These are phyloP conservation scores for Emmonsiellopsis sp. DNA, from an alignment of 2,329 filamentous ascomycete species.

Conservation along the genomic window DNA sequence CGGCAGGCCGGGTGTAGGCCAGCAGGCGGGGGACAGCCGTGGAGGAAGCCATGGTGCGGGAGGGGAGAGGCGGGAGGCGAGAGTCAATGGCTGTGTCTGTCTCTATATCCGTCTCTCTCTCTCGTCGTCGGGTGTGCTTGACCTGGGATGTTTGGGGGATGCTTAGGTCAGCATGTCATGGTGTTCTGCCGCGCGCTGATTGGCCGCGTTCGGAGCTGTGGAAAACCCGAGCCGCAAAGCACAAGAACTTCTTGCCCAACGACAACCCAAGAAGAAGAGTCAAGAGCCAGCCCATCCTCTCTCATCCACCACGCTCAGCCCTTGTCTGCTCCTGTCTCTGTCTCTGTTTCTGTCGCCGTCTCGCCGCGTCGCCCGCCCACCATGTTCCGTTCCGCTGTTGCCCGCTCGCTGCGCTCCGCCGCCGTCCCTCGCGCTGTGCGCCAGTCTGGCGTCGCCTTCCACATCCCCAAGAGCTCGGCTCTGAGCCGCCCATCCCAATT, in stretches of 20 bases:
- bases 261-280: neutral
- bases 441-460: slow-evolving; percentile 48
- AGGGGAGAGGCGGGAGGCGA: slow-evolving; percentile 8
- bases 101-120: slow-evolving; percentile 14
- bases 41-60: slow-evolving; percentile 35
- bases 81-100: slow-evolving; percentile 13
- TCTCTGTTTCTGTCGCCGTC: neutral
- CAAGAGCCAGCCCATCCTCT: neutral
- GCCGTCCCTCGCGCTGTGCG: slow-evolving; percentile 43
- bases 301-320: neutral
- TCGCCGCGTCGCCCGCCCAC: slow-evolving; percentile 25
- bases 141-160: slow-evolving; percentile 17
- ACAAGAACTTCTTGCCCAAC: neutral
- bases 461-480: slow-evolving; percentile 43
- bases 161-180: slow-evolving; percentile 35
- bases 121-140: slow-evolving; percentile 6
- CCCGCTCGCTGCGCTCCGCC: slow-evolving; percentile 61
- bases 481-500: slow-evolving; percentile 52
- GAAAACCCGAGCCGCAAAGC: slow-evolving; percentile 21
- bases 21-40: slow-evolving; percentile 35
- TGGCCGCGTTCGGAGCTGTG: slow-evolving; percentile 17
- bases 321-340: slow-evolving; percentile 2
- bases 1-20: slow-evolving; percentile 29
- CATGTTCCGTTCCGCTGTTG: slow-evolving; percentile 85
- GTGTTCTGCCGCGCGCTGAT: slow-evolving; percentile 28